Evolutionary conservation across 371 early-diverging fungal species (phyloP), one percentile per base, ranked within the genome.

Genomic region (Mucor irregularis): DNA sequence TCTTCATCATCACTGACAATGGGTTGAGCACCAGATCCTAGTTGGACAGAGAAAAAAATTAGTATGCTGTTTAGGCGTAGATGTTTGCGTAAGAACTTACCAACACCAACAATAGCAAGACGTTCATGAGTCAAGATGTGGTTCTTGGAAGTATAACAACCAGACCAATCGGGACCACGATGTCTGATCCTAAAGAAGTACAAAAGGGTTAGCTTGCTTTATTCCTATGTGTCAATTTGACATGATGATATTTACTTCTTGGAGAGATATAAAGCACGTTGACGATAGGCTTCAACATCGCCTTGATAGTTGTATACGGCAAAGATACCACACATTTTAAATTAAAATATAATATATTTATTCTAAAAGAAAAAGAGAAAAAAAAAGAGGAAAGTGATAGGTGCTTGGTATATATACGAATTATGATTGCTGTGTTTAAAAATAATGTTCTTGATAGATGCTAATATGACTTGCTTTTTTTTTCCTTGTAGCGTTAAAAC

Each of bases 131-230:
- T 89, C 38, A 98, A 69, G 56, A 96, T 90, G 80, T 87, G 83
- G 83, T 92, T 89, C 53, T 84, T 88, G 28, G 73, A 69, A 35
- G 89, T 78, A 29, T 80, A 77, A 77, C 90, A 89, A 34, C 98
- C 98, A 71, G 88, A 90, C 95, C 96, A 95, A 79, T 98, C 97
- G 29, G 98, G 98, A 35, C 98, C 98, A 68, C 98, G 92, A 68
- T 98, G 98, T 61, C 98, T 85, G 39, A 98, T 74, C 50, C 74
- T 73, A 55, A 64, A 38, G 73, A 68, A 11, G 19, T 53, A 21
- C 39, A 60, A 29, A 13, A 54, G 13, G 37, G 33, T 43, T 26
- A 37, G 7, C 9, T 26, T n/a, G 11, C 17, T 50, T 9, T 19
- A 6, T 30, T 8, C 25, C 3, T 30, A 19, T 54, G 4, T 19